phyloP scores from a whole-genome alignment of 2,329 filamentous ascomycete species.

The Hypomyces perniciosus region DNA sequence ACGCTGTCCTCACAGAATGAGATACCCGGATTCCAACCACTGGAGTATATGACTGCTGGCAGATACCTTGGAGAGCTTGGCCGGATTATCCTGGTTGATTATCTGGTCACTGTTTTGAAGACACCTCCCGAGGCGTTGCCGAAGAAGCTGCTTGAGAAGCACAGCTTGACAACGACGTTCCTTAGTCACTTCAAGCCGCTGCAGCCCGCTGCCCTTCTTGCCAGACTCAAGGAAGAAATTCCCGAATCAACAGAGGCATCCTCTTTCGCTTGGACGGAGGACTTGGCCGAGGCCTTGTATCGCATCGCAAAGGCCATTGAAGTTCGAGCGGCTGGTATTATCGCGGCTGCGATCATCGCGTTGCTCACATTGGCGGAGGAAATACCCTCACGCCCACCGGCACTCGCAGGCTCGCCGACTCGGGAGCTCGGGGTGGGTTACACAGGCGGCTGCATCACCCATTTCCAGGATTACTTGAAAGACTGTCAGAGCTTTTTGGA shows the following conservation, averaged over 20 bases:
- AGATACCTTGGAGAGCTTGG: conserved; percentile 73
- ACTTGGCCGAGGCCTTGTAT: conserved; percentile 54
- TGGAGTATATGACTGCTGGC: conserved; percentile 80
- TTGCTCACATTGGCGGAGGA: conserved; percentile 65
- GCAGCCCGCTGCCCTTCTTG: conserved; percentile 36
- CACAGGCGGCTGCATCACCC: conserved; percentile 73
- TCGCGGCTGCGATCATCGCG: conserved; percentile 66
- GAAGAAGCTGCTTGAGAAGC: conserved; percentile 46
- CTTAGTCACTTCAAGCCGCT: conserved; percentile 62
- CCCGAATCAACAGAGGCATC: conserved; percentile 39
- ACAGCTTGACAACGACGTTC: conserved; percentile 65
- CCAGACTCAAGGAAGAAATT: conserved; percentile 47
- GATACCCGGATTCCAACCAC: conserved; percentile 69
- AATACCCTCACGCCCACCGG: conserved; percentile 37
- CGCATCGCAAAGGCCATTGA: conserved; percentile 66
- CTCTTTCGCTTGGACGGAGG: conserved; percentile 56
- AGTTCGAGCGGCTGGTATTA: conserved; percentile 64
- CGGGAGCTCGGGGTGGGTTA: conserved; percentile 68
- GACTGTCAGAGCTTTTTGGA: conserved; percentile 67
- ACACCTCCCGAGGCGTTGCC: conserved; percentile 46
- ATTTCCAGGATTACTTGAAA: conserved; percentile 66
- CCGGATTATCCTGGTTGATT: conserved; percentile 63
- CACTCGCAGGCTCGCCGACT: conserved; percentile 14
- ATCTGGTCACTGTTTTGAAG: conserved; percentile 42
- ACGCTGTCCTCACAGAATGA: conserved; percentile 61